phyloP scores from a whole-genome alignment of 169 alveolate species.

The Plasmodium yoelii region DNA sequence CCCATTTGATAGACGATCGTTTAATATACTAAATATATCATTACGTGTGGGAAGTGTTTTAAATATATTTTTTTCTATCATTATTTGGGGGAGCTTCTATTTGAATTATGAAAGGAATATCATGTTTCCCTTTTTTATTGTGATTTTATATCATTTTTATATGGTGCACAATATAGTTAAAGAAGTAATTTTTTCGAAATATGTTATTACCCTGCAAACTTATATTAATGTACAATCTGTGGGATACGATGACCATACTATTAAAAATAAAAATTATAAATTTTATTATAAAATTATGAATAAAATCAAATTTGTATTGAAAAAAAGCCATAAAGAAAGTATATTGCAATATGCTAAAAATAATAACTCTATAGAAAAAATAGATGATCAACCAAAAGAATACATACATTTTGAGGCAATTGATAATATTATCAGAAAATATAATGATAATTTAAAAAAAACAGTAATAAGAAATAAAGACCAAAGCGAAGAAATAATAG shows the following conservation, averaged over 20 bases:
- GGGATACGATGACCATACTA: conserved; percentile 25
- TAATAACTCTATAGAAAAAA: conserved; percentile 4
- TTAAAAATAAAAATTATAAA: conserved; percentile 53
- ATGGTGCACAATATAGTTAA: conserved; percentile 45
- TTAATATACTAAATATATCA: conserved; percentile 68
- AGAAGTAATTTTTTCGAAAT: conserved; percentile 48
- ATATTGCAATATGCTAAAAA: conserved; percentile 1
- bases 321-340: conserved; percentile 30
- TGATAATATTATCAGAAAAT: conserved; percentile 67
- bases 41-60: conserved; percentile 38
- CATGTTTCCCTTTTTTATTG: conserved; percentile 29
- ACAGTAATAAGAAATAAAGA: background rate
- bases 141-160: conserved; percentile 39
- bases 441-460: conserved; percentile 40
- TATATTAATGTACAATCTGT: conserved; percentile 14
- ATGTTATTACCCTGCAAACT: conserved; percentile 15
- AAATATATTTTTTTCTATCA: conserved; percentile 45
- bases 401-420: conserved; percentile 59
- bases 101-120: conserved; percentile 43
- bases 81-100: conserved; percentile 70
- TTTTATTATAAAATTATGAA: conserved; percentile 60
- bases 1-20: conserved; percentile 73
- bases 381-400: conserved; percentile 13
- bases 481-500: background rate
- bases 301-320: conserved; percentile 51